These are phyloP conservation scores for Logfia minima DNA, from an alignment of 129 eudicot genomes.

Conservation along the genomic window DNA sequence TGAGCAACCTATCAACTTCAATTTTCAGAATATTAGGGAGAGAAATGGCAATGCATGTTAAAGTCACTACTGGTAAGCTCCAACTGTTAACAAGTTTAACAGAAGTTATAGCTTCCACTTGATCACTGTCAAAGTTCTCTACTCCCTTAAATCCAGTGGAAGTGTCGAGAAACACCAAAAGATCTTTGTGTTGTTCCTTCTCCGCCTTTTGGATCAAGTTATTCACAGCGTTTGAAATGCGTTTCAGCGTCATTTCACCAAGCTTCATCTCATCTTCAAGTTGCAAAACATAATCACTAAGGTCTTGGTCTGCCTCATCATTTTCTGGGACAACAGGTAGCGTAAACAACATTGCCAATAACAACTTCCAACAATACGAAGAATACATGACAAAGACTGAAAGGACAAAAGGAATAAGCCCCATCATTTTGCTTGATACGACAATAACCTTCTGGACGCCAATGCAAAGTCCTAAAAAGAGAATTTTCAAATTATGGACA, in stretches of 20 bases:
- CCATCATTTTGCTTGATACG: conserved; percentile 11
- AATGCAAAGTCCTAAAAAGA: not conserved
- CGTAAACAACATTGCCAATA: not conserved
- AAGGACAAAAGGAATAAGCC: not conserved
- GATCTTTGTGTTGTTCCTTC: not conserved
- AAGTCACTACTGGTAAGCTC: not conserved
- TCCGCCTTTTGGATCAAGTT: conserved; percentile 6
- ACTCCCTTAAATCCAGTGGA: conserved; percentile 7
- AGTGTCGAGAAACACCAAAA: conserved; percentile 5
- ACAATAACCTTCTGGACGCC: not conserved
- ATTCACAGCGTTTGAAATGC: not conserved
- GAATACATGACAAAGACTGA: not conserved
- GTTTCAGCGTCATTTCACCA: not conserved
- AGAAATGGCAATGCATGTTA: not conserved
- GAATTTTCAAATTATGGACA: not conserved
- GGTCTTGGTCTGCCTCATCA: conserved; percentile 2
- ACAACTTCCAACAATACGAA: not conserved
- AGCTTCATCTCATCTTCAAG: conserved; percentile 13
- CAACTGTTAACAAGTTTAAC: not conserved
- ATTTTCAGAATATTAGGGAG: not conserved
- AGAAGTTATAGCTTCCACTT: not conserved
- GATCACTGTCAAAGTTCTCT: conserved; percentile 11
- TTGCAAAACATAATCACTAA: not conserved
- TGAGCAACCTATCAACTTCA: not conserved
- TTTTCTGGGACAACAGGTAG: not conserved